phyloP scores from a whole-genome alignment of 2,329 filamentous ascomycete species.

The Phialophora macrospora region DNA sequence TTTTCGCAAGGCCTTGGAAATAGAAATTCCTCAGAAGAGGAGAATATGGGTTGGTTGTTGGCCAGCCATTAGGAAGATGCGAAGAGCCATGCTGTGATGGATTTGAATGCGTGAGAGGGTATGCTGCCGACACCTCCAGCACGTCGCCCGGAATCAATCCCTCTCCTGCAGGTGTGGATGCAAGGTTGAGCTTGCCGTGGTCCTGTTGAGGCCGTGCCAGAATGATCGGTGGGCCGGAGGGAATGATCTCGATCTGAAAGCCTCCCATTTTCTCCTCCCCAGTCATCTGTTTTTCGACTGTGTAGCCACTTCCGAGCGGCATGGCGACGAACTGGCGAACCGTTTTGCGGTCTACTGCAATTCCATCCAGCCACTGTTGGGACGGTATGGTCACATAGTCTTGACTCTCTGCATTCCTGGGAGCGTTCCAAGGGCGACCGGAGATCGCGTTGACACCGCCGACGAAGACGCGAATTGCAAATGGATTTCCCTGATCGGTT shows the following conservation, averaged over 20 bases:
- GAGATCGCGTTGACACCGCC: conserved; percentile 1
- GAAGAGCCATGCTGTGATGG: too few species aligned
- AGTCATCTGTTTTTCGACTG: neutral
- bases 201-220: too few species aligned
- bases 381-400: neutral
- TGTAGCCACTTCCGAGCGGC: neutral
- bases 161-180: neutral
- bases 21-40: too few species aligned
- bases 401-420: neutral
- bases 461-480: neutral
- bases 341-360: neutral
- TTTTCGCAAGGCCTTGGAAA: too few species aligned
- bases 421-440: neutral
- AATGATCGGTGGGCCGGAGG: neutral
- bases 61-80: too few species aligned
- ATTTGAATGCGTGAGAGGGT: too few species aligned
- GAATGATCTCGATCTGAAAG: conserved; percentile 5
- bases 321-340: conserved; percentile 13
- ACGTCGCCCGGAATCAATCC: neutral
- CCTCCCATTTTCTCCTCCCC: neutral
- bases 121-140: too few species aligned
- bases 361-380: conserved; percentile 2
- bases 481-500: neutral
- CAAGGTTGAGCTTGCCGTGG: too few species aligned
- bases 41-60: too few species aligned